phyloP scores from a whole-genome alignment of 2,329 filamentous ascomycete genomes.

The Penicillium thymicola region DNA sequence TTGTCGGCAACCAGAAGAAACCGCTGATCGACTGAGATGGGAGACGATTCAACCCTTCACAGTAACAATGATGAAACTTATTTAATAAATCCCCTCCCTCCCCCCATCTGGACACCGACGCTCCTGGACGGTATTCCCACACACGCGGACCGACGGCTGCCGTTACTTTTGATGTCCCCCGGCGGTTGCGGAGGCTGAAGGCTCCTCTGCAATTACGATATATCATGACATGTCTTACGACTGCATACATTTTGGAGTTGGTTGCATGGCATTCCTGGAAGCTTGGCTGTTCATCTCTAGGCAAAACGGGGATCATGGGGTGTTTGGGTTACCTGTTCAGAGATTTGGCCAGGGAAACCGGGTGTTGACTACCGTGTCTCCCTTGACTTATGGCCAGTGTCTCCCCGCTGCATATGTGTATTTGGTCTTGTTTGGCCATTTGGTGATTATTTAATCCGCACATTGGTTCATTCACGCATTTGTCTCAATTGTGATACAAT shows the following conservation, averaged over 20 bases:
- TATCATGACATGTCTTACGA: slow-evolving; percentile 33
- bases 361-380: background rate
- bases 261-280: slow-evolving; percentile 29
- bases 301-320: slow-evolving; percentile 13
- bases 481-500: background rate
- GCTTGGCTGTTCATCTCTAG: slow-evolving; percentile 20
- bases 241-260: slow-evolving; percentile 38
- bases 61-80: slow-evolving; percentile 18
- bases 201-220: slow-evolving; percentile 2
- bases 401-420: background rate
- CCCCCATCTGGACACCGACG: slow-evolving; percentile 1
- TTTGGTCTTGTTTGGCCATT: slow-evolving; percentile 2
- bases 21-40: slow-evolving; percentile 61
- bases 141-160: background rate
- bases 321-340: slow-evolving; percentile 13
- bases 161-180: background rate
- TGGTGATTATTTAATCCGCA: background rate
- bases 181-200: slow-evolving; percentile 2
- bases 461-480: background rate
- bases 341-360: background rate
- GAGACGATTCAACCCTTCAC: slow-evolving; percentile 11
- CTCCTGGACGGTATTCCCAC: slow-evolving; percentile 5
- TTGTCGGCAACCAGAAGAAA: slow-evolving; percentile 61
- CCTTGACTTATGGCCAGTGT: background rate
- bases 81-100: slow-evolving; percentile 9